Conservation (phyloP, 108 stramenopile genomes). For the Asterionellopsis glacialis region DNA sequence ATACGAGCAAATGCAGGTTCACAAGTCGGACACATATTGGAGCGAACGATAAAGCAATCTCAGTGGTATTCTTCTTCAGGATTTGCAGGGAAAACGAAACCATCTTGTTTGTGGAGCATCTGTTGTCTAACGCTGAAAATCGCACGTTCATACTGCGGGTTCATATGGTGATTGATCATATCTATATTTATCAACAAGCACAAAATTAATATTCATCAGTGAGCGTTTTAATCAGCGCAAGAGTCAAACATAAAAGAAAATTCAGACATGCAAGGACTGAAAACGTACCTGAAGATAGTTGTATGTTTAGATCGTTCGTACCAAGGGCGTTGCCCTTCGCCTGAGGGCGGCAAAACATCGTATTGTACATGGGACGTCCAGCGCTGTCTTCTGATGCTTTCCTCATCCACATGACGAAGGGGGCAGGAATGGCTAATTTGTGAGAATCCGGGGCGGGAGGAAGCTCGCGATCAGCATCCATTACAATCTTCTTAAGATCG, state of each 20-base stretch:
- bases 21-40: no score
- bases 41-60: no score
- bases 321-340: background rate
- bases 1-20: no score
- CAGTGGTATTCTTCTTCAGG: no score
- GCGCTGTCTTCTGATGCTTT: background rate
- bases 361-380: background rate
- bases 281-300: background rate
- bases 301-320: background rate
- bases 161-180: background rate
- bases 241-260: no score
- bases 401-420: constrained; percentile 2
- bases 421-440: constrained; percentile 2
- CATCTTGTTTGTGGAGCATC: background rate
- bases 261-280: no score
- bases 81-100: no score
- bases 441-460: background rate
- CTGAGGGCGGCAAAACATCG: constrained; percentile 2
- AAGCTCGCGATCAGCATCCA: background rate
- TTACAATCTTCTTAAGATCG: background rate
- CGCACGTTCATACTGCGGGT: constrained; percentile 1
- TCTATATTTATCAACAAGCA: background rate
- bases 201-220: no score
- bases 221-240: no score
- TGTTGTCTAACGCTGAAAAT: background rate